Percentiles rank a stretch among this genome's conserved stretches.
Conservation (phyloP, 2,329 filamentous ascomycete genomes). For the Magnaporthiopsis incrustans region DNA sequence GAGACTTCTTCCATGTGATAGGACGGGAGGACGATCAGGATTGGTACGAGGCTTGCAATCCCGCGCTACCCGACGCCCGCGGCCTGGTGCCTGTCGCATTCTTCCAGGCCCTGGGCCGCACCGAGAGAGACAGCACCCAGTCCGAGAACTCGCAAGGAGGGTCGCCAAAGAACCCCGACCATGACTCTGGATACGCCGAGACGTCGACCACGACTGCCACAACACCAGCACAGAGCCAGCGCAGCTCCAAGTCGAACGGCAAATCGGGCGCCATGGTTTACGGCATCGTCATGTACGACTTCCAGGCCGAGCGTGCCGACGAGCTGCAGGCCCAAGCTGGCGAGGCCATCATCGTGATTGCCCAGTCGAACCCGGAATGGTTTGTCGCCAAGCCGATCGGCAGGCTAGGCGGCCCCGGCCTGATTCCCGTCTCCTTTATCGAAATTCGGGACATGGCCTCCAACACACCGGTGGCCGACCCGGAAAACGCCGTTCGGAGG, state of each 20-base stretch:
- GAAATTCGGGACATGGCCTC: conserved; percentile 93
- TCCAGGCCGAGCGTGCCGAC: conserved; percentile 89
- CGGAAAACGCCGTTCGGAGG: conserved; percentile 74
- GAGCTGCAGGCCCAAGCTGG: conserved; percentile 92
- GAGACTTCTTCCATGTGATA: conserved; percentile 98
- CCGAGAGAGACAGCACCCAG: conserved; percentile 77
- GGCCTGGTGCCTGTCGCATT: conserved; percentile 90
- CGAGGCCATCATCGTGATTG: conserved; percentile 96
- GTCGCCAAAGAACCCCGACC: conserved; percentile 56
- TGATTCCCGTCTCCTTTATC: conserved; percentile 95
- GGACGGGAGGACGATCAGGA: conserved; percentile 87
- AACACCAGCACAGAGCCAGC: conserved; percentile 31
- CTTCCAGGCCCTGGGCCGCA: conserved; percentile 88
- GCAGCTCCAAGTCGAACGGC: conserved; percentile 41
- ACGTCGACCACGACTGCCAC: conserved; percentile 19
- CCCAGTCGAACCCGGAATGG: conserved; percentile 97
- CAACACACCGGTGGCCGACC: conserved; percentile 72
- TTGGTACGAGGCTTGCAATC: conserved; percentile 99
- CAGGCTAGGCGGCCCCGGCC: conserved; percentile 83
- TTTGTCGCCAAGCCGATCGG: conserved; percentile 99
- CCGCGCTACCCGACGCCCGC: conserved; percentile 73
- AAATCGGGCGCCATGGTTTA: conserved; percentile 81
- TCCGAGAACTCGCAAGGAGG: conserved; percentile 48
- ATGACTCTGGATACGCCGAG: conserved; percentile 88
- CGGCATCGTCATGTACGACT: conserved; percentile 94